Evolutionary conservation across 169 alveolate genomes (phyloP), one percentile per base, ranked within the genome.

Genomic region (Plasmodium gallinaceum): DNA sequence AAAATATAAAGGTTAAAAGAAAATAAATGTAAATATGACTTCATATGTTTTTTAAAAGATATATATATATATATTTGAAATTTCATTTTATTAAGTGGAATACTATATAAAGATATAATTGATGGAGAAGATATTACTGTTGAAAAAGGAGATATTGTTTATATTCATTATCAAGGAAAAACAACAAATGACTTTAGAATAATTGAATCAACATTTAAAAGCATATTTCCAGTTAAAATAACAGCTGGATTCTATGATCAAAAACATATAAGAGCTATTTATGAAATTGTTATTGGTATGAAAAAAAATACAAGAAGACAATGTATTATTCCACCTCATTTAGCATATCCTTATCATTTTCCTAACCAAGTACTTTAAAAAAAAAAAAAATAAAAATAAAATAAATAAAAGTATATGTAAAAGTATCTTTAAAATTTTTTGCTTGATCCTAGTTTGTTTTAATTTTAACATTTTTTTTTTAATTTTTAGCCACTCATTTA

Each of bases 161-260:
- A 83, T 68, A 83, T 83, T 22, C 91, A 83, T 62, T 83, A 83
- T 72, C 91, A 83, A 71, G 91, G 91, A 12, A 83, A 83, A 68
- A 83, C 91, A 62, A 83, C 91, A 60, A 83, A 83, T 32, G 91
- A 83, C 26, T 83, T 83, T 83, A 73, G 91, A 43, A 68, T 83
- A 68, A 83, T 83, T 68, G 80, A 83, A 32, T 66, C 91, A 20
- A 83, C 91, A 16, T 83, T 83, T 26, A 83, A 42, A 22, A 68
- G 91, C 48, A 54, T 83, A 14, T 51, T 83, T 18, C 91, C 91
- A 51, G 85, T 83, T 45, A 83, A 83, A 16, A 83, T 83, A 20
- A 68, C 22, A 52, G 91, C 91, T 68, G 91, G 91, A 54, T 16
- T 18, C 20, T 83, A 83, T 60, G 91, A 83, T 26, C 42, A 57